phyloP scores from a whole-genome alignment of 2,329 filamentous ascomycete genomes.

The Fusarium liriodendri region DNA sequence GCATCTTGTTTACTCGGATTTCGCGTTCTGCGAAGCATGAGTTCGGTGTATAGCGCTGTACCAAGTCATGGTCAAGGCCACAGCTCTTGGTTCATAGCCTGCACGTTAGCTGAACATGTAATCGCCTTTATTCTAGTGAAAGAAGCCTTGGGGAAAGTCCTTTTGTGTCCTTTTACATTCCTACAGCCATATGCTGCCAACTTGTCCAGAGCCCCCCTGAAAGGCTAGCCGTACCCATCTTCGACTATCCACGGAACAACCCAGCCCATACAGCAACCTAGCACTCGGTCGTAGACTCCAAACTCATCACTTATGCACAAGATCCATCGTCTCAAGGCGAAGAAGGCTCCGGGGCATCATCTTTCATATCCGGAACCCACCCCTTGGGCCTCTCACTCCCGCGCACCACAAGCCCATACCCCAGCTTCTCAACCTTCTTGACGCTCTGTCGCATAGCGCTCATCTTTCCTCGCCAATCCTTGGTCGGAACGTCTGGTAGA shows the following conservation, averaged over 20 bases:
- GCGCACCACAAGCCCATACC: slow-evolving; percentile 88
- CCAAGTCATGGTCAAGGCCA: too few relatives aligned
- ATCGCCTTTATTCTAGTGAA: not conserved
- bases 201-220: not conserved
- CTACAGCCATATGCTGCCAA: not conserved
- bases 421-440: slow-evolving; percentile 90
- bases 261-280: not conserved
- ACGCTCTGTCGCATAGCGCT: slow-evolving; percentile 89
- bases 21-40: not conserved
- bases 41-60: not conserved
- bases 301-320: not conserved
- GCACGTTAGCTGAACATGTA: too few relatives aligned
- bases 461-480: slow-evolving; percentile 80
- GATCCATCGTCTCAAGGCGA: slow-evolving; percentile 38
- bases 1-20: not conserved
- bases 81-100: not conserved
- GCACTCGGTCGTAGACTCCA: not conserved
- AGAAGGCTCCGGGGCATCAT: slow-evolving; percentile 46
- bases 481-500: slow-evolving; percentile 68
- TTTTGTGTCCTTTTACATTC: not conserved
- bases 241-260: not conserved
- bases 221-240: not conserved
- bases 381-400: slow-evolving; percentile 90
- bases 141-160: not conserved
- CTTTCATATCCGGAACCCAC: slow-evolving; percentile 84